phyloP scores from a whole-genome alignment of 768 basidiomycete species.

The Kwoniella europaea region DNA sequence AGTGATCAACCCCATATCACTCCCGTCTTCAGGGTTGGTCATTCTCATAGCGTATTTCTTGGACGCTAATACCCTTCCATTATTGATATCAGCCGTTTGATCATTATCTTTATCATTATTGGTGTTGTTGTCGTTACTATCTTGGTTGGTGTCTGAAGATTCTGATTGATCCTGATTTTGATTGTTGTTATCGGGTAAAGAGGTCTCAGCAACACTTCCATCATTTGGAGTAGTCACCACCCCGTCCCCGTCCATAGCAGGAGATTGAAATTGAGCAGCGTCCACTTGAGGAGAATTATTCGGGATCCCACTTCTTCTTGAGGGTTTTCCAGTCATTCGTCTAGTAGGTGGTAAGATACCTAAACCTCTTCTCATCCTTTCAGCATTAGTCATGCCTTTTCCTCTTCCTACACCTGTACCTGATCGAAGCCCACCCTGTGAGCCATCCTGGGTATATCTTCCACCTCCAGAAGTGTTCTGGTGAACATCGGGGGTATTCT shows the following conservation, averaged over 20 bases:
- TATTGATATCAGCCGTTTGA: not conserved
- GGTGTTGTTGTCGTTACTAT: not conserved
- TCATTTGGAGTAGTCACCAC: not conserved
- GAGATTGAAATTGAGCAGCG: conserved; percentile 7
- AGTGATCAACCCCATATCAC: conserved; percentile 27
- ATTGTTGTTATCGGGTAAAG: not conserved
- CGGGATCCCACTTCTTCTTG: conserved; percentile 11
- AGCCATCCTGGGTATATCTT: conserved; percentile 2
- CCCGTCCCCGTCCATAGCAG: not conserved
- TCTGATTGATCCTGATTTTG: not conserved
- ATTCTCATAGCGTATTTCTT: conserved; percentile 23
- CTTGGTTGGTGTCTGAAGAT: not conserved
- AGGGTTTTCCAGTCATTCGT: conserved; percentile 25
- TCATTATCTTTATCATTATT: not conserved
- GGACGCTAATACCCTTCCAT: conserved; percentile 4
- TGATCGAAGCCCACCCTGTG: not conserved
- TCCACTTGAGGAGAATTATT: conserved; percentile 1
- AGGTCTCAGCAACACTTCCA: not conserved
- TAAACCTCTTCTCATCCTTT: conserved; percentile 37
- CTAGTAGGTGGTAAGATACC: conserved; percentile 43
- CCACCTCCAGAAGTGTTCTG: not conserved
- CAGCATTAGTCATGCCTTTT: conserved; percentile 38
- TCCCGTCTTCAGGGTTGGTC: conserved; percentile 25
- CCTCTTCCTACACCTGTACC: conserved; percentile 14
- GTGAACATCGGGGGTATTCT: not conserved